Base-by-base conservation (phyloP, 2,329 filamentous ascomycete species). In the Penicillium nordicum region DNA sequence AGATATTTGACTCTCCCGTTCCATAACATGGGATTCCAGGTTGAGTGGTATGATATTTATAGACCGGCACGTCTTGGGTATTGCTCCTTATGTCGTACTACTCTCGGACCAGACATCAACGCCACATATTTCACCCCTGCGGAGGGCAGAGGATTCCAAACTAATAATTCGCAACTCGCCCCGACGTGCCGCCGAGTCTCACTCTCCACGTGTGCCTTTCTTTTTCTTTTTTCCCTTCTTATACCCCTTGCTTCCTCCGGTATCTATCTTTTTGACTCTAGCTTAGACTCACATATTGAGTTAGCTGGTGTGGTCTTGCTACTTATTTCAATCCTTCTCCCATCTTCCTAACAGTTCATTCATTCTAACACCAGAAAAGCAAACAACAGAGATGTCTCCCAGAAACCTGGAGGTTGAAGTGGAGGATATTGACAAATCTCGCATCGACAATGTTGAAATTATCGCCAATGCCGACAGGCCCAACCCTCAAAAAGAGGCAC, bases 401-500 rank as follows among this genome's bases (percentile, higher is more conserved):
- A 57, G 50, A 29, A 54, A 49, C 30, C 58, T 57, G 21, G 48
- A 55, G 2, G n/a, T 57, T n/a, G 61, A 66, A 47, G 57, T 50
- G n/a, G 49, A 36, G 7, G 60, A 60, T 51, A 27, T 64, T 14
- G 60, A 63, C 64, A 69, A 70, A 55, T 44, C 50, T 21, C 50
- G 59, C 44, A 50, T 60, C 37, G 62, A 67, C 34, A 69, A 68
- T 57, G 53, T 68, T 36, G 67, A 69, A 32, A 46, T 63, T 36
- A 57, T 66, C 5, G 67, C 65, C 47, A 67, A 67, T 51, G 61
- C 62, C 47, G 57, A 65, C 57, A 68, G 55, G 34, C 67, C 67
- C 3, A 67, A 67, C 25, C 56, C 65, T 1, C 58, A 42, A 16
- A 69, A 68, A 29, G 66, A 72, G 55, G 67, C 71, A 8, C 71